phyloP scores from a whole-genome alignment of 176 grass and related monocot species.

The Oryza glaberrima region DNA sequence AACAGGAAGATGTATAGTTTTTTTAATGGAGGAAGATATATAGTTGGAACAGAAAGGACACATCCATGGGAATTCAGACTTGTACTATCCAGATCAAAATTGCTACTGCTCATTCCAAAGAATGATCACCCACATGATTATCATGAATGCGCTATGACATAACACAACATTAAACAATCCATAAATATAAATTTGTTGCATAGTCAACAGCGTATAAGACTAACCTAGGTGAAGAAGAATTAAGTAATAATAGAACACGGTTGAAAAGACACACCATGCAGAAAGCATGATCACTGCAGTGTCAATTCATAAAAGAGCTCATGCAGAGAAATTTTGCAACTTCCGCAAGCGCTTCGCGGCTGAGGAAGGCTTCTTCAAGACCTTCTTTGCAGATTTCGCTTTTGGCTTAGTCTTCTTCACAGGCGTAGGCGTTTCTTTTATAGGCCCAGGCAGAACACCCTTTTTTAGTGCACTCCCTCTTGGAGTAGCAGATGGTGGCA shows the following conservation, averaged over 20 bases:
- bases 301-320: conserved; percentile 36
- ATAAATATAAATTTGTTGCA: conserved; percentile 39
- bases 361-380: conserved; percentile 72
- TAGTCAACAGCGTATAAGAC: conserved; percentile 39
- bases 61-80: not conserved
- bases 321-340: conserved; percentile 73
- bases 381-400: conserved; percentile 79
- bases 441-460: conserved; percentile 79
- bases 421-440: conserved; percentile 57
- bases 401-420: conserved; percentile 69
- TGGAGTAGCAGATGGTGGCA: conserved; percentile 85
- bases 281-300: conserved; percentile 15
- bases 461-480: conserved; percentile 97
- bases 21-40: not conserved
- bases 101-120: not conserved
- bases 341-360: conserved; percentile 78
- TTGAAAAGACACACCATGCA: conserved; percentile 26
- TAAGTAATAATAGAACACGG: conserved; percentile 44
- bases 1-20: not conserved
- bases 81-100: not conserved
- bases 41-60: not conserved
- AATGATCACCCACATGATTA: conserved; percentile 20
- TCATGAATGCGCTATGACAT: conserved; percentile 28
- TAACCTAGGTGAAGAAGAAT: conserved; percentile 54
- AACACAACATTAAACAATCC: conserved; percentile 38